These are phyloP conservation scores for Cutaneotrichosporon sp. DNA, from an alignment of 1,284 basidiomycete genomes.

Conservation along the genomic window DNA sequence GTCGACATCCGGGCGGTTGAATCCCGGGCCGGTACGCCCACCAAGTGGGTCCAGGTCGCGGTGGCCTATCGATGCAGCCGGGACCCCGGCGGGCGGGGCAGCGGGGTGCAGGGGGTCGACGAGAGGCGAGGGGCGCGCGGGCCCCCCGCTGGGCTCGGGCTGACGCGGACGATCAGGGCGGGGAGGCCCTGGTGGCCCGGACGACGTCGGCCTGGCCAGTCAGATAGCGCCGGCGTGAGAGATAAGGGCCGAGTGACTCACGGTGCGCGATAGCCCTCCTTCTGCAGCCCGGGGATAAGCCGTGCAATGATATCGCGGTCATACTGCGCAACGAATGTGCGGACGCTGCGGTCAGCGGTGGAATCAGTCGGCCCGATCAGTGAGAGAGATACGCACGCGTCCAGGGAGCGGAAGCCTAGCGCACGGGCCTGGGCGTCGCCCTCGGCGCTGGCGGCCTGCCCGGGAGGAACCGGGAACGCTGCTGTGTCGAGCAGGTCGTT, in stretches of 20 bases:
- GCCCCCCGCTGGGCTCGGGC: constrained; percentile 12
- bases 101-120: constrained; percentile 25
- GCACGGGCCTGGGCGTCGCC: constrained; percentile 12
- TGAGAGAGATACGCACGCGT: constrained; percentile 29
- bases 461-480: constrained; percentile 45
- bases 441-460: background rate
- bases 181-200: constrained; percentile 13
- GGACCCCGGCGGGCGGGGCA: constrained; percentile 22
- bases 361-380: background rate
- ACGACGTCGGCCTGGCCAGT: constrained; percentile 7
- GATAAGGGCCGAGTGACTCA: constrained; percentile 26
- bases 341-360: constrained; percentile 36
- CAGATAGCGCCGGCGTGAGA: background rate
- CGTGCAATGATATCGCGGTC: constrained; percentile 51
- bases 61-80: constrained; percentile 54
- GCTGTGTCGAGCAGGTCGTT: constrained; percentile 49
- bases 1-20: constrained; percentile 16
- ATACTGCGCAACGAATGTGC: constrained; percentile 51
- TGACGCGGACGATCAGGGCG: constrained; percentile 8
- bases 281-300: constrained; percentile 53
- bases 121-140: constrained; percentile 31
- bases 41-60: constrained; percentile 58
- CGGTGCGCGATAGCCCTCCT: constrained; percentile 50
- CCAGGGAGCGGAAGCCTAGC: constrained; percentile 38
- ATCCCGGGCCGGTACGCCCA: constrained; percentile 34